These are phyloP conservation scores for Candida sp. DNA, from an alignment of 1,139 yeast species.

Conservation along the genomic window DNA sequence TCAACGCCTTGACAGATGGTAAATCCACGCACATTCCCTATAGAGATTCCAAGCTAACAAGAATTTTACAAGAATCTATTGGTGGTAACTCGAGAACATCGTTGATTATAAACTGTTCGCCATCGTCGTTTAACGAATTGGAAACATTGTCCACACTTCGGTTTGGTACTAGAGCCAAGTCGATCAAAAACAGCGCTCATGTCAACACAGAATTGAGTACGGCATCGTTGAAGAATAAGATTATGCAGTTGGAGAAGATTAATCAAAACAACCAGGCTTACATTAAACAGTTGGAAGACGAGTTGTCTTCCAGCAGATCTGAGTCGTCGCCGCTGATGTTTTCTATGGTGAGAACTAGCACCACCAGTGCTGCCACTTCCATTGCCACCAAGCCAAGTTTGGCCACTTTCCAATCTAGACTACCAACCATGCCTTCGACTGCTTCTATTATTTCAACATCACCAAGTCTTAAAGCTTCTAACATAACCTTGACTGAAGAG, in stretches of 20 bases:
- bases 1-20: slow-evolving; percentile 76
- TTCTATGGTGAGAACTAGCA: slow-evolving; percentile 6
- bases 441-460: slow-evolving; percentile 2
- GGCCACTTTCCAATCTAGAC: slow-evolving; percentile 6
- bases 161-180: slow-evolving; percentile 82
- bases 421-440: slow-evolving; percentile 8
- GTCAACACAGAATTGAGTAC: slow-evolving; percentile 72
- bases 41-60: slow-evolving; percentile 81
- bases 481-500: slow-evolving; percentile 18
- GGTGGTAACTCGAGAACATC: slow-evolving; percentile 91
- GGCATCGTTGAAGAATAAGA: slow-evolving; percentile 52
- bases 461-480: neutral
- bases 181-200: slow-evolving; percentile 69
- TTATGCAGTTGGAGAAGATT: slow-evolving; percentile 51
- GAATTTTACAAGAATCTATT: slow-evolving; percentile 79
- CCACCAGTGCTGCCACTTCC: slow-evolving; percentile 3
- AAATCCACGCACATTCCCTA: slow-evolving; percentile 74
- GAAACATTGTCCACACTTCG: slow-evolving; percentile 82
- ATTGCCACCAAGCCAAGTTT: slow-evolving; percentile 7
- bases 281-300: slow-evolving; percentile 54
- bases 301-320: slow-evolving; percentile 21
- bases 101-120: slow-evolving; percentile 79
- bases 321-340: slow-evolving; percentile 8
- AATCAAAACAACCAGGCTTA: slow-evolving; percentile 49
- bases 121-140: slow-evolving; percentile 58